Evolutionary conservation across 1,284 basidiomycete genomes (phyloP), one percentile per base, ranked within the genome.

Genomic region (Sanghuangporus sanghuang): DNA sequence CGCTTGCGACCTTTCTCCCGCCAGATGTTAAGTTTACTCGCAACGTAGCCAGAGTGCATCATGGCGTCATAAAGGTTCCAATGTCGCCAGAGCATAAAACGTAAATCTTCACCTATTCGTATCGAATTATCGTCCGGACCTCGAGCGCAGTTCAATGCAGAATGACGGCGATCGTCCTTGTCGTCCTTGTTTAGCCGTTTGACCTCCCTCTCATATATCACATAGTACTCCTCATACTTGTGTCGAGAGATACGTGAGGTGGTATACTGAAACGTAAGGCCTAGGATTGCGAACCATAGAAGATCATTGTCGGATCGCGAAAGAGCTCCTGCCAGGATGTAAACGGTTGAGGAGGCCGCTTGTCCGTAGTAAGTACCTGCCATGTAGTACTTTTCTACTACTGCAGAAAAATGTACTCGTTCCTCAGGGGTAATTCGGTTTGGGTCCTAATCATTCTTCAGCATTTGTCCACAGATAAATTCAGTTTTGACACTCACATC

Each of bases 31-130:
- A 99, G 82, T 74, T 96, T 95, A 49, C 91, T 89, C 1, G 96
- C 96, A 14, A 99, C 90, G 71, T 99, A 99, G 67, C 91, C 90
- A 1, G 95, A 97, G 73, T 99, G 96, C 72, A 92, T 90, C 96
- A 99, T 99, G 11, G 95, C 87, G 71, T 98, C 95, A 73, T 98
- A 98, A 48, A 99, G 76, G 56, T 90, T 97, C 97, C 97, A 99
- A 76, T 99, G 97, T 59, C 96, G 84, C 74, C 97, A 96, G 56
- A 99, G 81, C 75, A 90, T 95, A 74, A 99, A 99, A 11, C 97
- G 83, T 60, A 97, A 79, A 73, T 98, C 95, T 58, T 95, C 93
- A 39, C 85, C 87, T 42, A 86, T 80, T 40, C 92, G 83, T 63
- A 98, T 86, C 38, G 87, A 87, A 62, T 83, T 79, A 73, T 98